Evolutionary conservation across 495 filamentous ascomycete genomes (phyloP), one percentile per base, ranked within the genome.

Genomic region (Tuber indicum): DNA sequence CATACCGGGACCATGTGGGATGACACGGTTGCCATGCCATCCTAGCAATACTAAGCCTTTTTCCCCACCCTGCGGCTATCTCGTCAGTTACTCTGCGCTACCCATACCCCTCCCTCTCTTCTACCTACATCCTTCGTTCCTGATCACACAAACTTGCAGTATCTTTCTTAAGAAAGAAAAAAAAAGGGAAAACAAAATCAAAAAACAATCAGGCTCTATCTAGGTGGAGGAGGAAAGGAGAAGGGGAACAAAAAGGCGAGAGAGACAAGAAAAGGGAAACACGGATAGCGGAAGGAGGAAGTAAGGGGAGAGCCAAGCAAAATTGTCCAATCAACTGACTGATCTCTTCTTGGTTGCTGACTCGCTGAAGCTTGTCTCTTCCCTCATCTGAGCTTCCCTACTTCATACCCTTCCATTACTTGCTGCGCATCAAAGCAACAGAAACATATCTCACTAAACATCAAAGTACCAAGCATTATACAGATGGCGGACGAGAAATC

Each of bases 241-340:
- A 66, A 78, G 46, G 72, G 78, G 49, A 76, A 44, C 44, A 43
- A 43, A 74, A 80, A 80, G 79, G 77, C 75, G 78, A 77, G 71
- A 73, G 75, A 80, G 70, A 43, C 47, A 72, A 74, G 14, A 58
- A 44, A 66, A 36, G 58, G 58, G 58, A 66, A 36, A 36, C 26
- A 16, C 58, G 58, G 58, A 19, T 66, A 66, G 14, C 58, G 26
- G 58, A 36, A 66, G 32, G 58, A 66, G 58, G 26, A 66, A 66
- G 58, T 14, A 66, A 66, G 58, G 58, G 58, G 58, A 66, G 26
- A 36, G 58, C 58, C 26, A 66, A 66, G 58, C 3, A 36, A 66
- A 66, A 36, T 66, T 66, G 58, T 66, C 26, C 58, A 66, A 66
- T 66, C 58, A 66, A 66, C 58, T 62, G 52, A 62, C n/a, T 1